A percentile compares a stretch with the other conserved stretches of the same genome.
phyloP scores from a whole-genome alignment of 2,329 filamentous ascomycete genomes.

The Huntiella bhutanensis region DNA sequence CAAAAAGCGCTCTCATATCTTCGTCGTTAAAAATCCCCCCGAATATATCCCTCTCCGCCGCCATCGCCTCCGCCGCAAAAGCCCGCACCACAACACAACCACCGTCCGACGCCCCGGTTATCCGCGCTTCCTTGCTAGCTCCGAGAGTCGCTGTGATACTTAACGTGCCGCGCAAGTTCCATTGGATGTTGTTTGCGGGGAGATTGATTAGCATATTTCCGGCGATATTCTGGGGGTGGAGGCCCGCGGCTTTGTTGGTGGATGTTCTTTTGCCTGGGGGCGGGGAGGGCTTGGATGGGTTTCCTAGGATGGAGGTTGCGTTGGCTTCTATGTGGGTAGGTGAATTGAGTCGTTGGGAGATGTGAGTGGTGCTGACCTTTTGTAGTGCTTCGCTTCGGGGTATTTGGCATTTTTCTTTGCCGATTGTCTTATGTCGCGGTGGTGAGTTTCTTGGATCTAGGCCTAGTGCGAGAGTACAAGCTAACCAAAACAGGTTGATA shows the following conservation, averaged over 20 bases:
- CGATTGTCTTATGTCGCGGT: slow-evolving; percentile 69
- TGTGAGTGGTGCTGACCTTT: neutral
- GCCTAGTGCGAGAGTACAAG: neutral
- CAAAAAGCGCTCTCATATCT: neutral
- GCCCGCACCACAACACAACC: neutral
- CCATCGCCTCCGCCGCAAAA: slow-evolving; percentile 7
- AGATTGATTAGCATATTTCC: slow-evolving; percentile 55
- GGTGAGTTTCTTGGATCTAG: slow-evolving; percentile 27
- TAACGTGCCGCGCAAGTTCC: slow-evolving; percentile 53
- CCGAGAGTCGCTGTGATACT: slow-evolving; percentile 63
- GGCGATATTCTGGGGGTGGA: slow-evolving; percentile 51
- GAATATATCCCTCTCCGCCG: slow-evolving; percentile 8
- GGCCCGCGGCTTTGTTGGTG: slow-evolving; percentile 49
- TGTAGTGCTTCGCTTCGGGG: slow-evolving; percentile 53
- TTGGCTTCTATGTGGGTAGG: slow-evolving; percentile 58
- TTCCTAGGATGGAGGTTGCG: slow-evolving; percentile 44
- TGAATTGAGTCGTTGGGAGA: neutral
- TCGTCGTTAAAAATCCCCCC: slow-evolving; percentile 8
- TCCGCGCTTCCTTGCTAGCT: slow-evolving; percentile 35
- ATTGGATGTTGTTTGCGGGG: slow-evolving; percentile 52
- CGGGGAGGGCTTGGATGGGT: slow-evolving; percentile 12
- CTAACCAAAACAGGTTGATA: slow-evolving; percentile 41
- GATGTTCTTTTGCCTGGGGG: slow-evolving; percentile 34
- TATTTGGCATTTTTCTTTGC: slow-evolving; percentile 71
- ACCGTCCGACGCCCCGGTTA: neutral